A percentile compares a stretch with the other conserved stretches of the same genome.
phyloP scores from a whole-genome alignment of 371 early-diverging fungal genomes.

The Apophysomyces sp. region DNA sequence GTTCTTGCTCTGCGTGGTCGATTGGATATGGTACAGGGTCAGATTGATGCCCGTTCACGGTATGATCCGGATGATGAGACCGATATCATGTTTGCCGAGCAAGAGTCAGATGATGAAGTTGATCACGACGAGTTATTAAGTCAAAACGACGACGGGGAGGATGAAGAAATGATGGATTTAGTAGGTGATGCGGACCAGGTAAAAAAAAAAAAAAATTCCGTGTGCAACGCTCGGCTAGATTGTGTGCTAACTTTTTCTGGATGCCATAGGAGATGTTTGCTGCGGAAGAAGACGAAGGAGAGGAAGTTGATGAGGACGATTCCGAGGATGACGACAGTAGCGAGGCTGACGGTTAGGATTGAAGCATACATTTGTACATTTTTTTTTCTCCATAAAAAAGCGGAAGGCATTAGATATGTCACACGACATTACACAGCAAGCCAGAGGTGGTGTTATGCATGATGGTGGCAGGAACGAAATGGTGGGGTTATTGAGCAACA shows the following conservation, averaged over 20 bases:
- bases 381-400: slow-evolving; percentile 1
- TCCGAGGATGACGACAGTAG: slow-evolving; percentile 14
- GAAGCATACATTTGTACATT: neutral
- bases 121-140: slow-evolving; percentile 10
- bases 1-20: slow-evolving; percentile 66
- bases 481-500: no score
- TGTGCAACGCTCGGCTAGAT: neutral
- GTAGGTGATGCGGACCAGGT: slow-evolving; percentile 3
- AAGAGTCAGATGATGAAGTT: slow-evolving; percentile 35
- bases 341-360: slow-evolving; percentile 22
- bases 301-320: slow-evolving; percentile 18
- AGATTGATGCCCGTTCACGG: slow-evolving; percentile 56
- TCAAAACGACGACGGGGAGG: slow-evolving; percentile 8
- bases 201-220: neutral
- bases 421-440: no score
- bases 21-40: slow-evolving; percentile 68
- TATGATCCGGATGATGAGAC: slow-evolving; percentile 33
- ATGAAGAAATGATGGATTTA: slow-evolving; percentile 13
- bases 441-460: no score
- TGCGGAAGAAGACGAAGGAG: slow-evolving; percentile 25
- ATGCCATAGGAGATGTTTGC: slow-evolving; percentile 15
- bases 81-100: slow-evolving; percentile 36
- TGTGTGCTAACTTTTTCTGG: neutral
- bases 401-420: neutral
- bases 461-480: no score